phyloP scores from a whole-genome alignment of 441 rosid species.

The Gossypium gossypioides region DNA sequence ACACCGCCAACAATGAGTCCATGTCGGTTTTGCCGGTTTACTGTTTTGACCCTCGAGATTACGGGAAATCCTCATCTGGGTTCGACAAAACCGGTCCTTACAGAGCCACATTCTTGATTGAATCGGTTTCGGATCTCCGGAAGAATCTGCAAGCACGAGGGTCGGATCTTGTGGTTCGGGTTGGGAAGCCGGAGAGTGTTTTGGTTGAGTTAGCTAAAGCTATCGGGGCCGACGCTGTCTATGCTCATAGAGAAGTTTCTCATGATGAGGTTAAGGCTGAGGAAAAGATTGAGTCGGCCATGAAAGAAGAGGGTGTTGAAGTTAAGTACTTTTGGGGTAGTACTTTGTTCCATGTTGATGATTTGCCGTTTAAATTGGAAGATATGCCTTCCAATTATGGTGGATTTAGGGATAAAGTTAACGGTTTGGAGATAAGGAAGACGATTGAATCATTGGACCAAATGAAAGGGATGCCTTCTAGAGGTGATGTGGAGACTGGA shows the following conservation, averaged over 20 bases:
- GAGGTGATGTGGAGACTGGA: slow-evolving; percentile 83
- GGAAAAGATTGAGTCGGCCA: slow-evolving; percentile 62
- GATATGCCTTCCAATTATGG: slow-evolving; percentile 75
- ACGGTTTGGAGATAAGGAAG: slow-evolving; percentile 69
- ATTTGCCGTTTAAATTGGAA: slow-evolving; percentile 75
- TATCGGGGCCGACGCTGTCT: slow-evolving; percentile 80
- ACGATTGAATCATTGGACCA: slow-evolving; percentile 70
- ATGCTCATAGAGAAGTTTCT: slow-evolving; percentile 81
- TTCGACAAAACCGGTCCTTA: slow-evolving; percentile 82
- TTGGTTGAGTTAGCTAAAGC: slow-evolving; percentile 69
- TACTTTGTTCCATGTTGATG: slow-evolving; percentile 80
- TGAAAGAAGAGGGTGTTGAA: slow-evolving; percentile 86
- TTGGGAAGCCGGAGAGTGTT: slow-evolving; percentile 74
- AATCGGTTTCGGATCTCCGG: slow-evolving; percentile 75
- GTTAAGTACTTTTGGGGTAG: slow-evolving; percentile 91
- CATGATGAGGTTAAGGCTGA: slow-evolving; percentile 74
- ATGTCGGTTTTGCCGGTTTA: slow-evolving; percentile 77
- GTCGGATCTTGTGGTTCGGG: slow-evolving; percentile 75
- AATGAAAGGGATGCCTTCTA: slow-evolving; percentile 66
- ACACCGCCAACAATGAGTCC: slow-evolving; percentile 67
- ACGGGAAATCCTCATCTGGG: slow-evolving; percentile 81
- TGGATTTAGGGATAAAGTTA: slow-evolving; percentile 63
- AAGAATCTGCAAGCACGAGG: slow-evolving; percentile 76
- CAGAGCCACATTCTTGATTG: slow-evolving; percentile 69
- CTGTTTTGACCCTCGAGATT: slow-evolving; percentile 87